Percentiles rank a stretch among this genome's conserved stretches.
Conservation (phyloP, 2,329 filamentous ascomycete species). For the Lecanoromycetidae sp. region DNA sequence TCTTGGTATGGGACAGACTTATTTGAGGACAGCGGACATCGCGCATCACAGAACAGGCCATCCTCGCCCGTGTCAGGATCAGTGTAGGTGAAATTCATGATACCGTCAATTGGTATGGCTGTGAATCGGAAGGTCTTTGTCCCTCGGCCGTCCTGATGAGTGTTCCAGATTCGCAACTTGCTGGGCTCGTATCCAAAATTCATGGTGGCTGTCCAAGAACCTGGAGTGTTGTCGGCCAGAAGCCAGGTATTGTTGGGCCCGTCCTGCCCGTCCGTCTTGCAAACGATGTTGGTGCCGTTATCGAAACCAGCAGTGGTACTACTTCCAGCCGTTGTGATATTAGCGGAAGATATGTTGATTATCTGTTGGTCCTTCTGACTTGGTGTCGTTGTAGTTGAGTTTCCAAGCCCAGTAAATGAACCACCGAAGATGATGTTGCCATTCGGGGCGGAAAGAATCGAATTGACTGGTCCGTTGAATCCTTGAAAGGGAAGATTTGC, state of each 20-base stretch:
- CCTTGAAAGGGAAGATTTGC: constrained; percentile 77
- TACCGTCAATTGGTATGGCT: constrained; percentile 73
- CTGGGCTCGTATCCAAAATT: constrained; percentile 76
- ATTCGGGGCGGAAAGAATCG: constrained; percentile 61
- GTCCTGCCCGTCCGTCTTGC: constrained; percentile 56
- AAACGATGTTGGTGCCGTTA: constrained; percentile 71
- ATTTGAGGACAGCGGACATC: constrained; percentile 72
- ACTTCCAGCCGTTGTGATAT: constrained; percentile 55
- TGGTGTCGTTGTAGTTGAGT: constrained; percentile 49
- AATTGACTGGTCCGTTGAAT: constrained; percentile 83
- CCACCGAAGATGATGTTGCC: constrained; percentile 89
- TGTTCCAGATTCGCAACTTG: constrained; percentile 80
- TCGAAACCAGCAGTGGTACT: constrained; percentile 52
- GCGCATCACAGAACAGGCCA: constrained; percentile 56
- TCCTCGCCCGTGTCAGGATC: constrained; percentile 60
- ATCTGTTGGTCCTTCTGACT: constrained; percentile 60
- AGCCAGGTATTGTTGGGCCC: constrained; percentile 73
- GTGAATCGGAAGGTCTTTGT: constrained; percentile 82
- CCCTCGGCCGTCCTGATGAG: constrained; percentile 67
- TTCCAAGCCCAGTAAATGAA: constrained; percentile 76
- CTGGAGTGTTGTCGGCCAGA: constrained; percentile 59
- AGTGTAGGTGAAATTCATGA: constrained; percentile 89
- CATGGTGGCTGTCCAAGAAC: constrained; percentile 75
- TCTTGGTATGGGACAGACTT: constrained; percentile 61
- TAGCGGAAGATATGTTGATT: constrained; percentile 73